Percentiles rank a stretch among this genome's conserved stretches.
Conservation (phyloP, 83 land plant species). For the Picea abies region DNA sequence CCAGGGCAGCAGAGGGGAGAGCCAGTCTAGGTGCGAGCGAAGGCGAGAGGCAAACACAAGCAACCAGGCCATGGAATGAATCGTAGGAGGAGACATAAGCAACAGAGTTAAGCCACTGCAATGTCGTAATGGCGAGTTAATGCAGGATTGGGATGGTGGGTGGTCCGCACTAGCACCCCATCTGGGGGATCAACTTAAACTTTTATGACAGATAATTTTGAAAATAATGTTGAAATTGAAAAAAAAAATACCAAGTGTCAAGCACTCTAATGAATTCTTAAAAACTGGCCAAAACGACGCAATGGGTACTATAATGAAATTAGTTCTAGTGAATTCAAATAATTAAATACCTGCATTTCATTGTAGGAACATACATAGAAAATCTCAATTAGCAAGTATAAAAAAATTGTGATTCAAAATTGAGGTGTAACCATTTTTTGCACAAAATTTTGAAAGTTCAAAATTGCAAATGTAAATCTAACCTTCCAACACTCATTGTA, state of each 20-base stretch:
- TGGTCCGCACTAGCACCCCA: too few species aligned
- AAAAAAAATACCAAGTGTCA: conserved; percentile 76
- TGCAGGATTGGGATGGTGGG: too few species aligned
- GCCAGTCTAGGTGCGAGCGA: too few species aligned
- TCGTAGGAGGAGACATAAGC: too few species aligned
- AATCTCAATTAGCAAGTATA: not conserved
- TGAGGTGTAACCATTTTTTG: not conserved
- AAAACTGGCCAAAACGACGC: conserved; percentile 94
- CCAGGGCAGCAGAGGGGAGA: too few species aligned
- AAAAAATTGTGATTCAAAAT: not conserved
- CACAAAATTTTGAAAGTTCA: not conserved
- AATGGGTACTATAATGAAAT: conserved; percentile 97
- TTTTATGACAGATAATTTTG: not conserved
- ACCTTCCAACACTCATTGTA: conserved; percentile 96
- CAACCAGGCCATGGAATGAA: too few species aligned
- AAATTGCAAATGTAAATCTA: conserved; percentile 17
- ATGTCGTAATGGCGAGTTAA: too few species aligned
- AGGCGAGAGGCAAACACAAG: too few species aligned
- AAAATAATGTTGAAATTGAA: not conserved
- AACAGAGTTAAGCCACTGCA: too few species aligned
- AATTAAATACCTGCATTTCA: conserved; percentile 71
- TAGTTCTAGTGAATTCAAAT: conserved; percentile 87
- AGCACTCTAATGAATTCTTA: conserved; percentile 90
- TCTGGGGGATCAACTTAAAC: too few species aligned
- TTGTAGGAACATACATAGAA: not conserved